Evolutionary conservation across 257 asterid genomes (phyloP).

Genomic region (Ocimum tenuiflorum): DNA sequence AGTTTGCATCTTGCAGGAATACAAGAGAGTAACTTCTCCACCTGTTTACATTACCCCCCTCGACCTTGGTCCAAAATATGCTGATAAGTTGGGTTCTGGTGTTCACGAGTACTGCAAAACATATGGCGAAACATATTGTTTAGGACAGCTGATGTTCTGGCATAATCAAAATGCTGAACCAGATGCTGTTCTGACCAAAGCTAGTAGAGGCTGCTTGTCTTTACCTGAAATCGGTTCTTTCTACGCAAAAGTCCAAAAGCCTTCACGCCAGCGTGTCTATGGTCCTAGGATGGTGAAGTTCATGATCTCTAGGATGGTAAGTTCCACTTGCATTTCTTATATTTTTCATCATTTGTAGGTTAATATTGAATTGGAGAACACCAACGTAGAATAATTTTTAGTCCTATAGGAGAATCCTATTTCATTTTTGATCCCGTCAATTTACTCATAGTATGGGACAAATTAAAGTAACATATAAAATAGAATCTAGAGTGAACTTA

Average conservation of each 20-base stretch:
- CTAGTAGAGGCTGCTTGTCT: constrained; percentile 91
- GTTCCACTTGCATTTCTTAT: constrained; percentile 3
- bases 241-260: constrained; percentile 86
- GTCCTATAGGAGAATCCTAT: no score
- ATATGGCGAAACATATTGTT: constrained; percentile 76
- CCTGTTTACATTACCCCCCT: constrained; percentile 89
- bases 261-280: constrained; percentile 87
- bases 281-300: constrained; percentile 87
- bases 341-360: background rate
- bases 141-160: constrained; percentile 93
- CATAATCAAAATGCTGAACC: constrained; percentile 82
- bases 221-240: constrained; percentile 91
- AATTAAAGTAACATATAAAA: no score
- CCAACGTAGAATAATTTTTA: no score
- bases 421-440: no score
- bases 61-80: constrained; percentile 85
- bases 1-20: constrained; percentile 50
- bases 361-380: no score
- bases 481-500: no score
- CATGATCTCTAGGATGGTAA: constrained; percentile 84
- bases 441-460: no score
- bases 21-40: constrained; percentile 74
- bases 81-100: constrained; percentile 76
- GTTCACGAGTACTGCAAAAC: constrained; percentile 87
- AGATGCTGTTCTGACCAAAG: constrained; percentile 57